These are phyloP conservation scores for Euphorbia corollata DNA, from an alignment of 441 rosid species.

Conservation along the genomic window DNA sequence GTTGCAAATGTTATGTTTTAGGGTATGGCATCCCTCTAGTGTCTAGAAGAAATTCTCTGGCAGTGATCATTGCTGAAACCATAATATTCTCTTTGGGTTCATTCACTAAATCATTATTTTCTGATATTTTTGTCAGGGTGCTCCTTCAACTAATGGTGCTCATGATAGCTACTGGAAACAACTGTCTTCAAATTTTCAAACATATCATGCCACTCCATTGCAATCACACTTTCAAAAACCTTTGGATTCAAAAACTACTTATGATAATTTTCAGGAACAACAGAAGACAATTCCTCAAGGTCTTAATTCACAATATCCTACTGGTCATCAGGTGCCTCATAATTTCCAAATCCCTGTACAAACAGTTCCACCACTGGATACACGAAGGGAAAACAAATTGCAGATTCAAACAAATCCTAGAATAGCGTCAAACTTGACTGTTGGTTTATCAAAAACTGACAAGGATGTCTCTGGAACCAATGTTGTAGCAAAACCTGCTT, in stretches of 20 bases:
- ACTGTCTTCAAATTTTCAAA: conserved; percentile 47
- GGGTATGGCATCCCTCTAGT: neutral
- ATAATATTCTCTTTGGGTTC: neutral
- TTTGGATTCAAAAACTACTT: conserved; percentile 49
- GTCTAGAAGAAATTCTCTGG: neutral
- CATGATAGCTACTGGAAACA: conserved; percentile 74
- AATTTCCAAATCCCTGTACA: conserved; percentile 51
- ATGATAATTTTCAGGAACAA: conserved; percentile 68
- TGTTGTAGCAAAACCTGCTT: conserved; percentile 65
- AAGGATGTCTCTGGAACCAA: conserved; percentile 45
- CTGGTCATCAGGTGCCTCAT: conserved; percentile 54
- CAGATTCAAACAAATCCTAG: conserved; percentile 97
- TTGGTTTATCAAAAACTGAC: conserved; percentile 56
- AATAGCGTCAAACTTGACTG: conserved; percentile 79
- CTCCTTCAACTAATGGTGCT: conserved; percentile 41
- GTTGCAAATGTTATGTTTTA: neutral
- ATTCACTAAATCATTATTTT: conserved; percentile 19
- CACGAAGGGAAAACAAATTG: conserved; percentile 68
- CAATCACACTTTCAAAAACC: conserved; percentile 58
- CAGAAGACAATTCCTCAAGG: conserved; percentile 59
- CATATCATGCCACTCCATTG: conserved; percentile 50
- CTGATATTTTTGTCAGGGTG: conserved; percentile 50
- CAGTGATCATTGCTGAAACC: neutral
- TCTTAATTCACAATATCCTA: conserved; percentile 49
- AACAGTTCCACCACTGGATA: conserved; percentile 40